phyloP scores from a whole-genome alignment of 2,329 filamentous ascomycete species.

The Penicillium sp. region DNA sequence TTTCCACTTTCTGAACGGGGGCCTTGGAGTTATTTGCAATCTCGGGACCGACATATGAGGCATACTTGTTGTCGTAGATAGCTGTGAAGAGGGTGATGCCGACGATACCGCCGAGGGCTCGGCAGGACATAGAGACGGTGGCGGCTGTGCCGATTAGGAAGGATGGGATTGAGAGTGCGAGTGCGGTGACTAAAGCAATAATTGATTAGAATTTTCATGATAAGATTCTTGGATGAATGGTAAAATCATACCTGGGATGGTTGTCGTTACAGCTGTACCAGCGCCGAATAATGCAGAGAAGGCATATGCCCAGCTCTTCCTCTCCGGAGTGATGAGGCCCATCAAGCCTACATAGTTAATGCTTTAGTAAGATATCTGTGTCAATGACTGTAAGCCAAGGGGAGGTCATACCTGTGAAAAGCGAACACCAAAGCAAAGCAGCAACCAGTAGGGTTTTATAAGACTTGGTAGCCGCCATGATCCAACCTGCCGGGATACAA shows the following conservation, averaged over 20 bases:
- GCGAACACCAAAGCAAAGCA: neutral
- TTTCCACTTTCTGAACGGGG: neutral
- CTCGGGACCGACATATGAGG: neutral
- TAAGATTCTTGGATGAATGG: neutral
- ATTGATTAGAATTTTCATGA: neutral
- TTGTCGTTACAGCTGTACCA: neutral
- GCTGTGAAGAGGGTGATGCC: conserved; percentile 1
- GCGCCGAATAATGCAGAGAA: neutral
- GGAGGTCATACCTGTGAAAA: neutral
- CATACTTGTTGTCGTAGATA: conserved; percentile 3
- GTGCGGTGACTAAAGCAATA: neutral
- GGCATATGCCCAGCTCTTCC: neutral
- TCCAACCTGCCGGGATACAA: neutral
- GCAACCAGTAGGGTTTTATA: neutral
- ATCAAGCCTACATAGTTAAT: neutral
- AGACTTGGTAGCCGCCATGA: conserved; percentile 1
- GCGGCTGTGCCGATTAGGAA: conserved; percentile 1
- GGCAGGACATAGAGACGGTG: conserved; percentile 2
- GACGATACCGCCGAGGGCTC: neutral
- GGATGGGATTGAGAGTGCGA: conserved; percentile 12
- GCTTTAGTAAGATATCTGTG: neutral
- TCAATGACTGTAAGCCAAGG: too few species aligned
- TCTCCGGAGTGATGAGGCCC: neutral
- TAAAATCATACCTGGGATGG: neutral
- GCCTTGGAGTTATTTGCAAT: neutral